A percentile compares a stretch with the other conserved stretches of the same genome.
Conservation (phyloP, 2,329 filamentous ascomycete species). For the Trichoderma sp. region DNA sequence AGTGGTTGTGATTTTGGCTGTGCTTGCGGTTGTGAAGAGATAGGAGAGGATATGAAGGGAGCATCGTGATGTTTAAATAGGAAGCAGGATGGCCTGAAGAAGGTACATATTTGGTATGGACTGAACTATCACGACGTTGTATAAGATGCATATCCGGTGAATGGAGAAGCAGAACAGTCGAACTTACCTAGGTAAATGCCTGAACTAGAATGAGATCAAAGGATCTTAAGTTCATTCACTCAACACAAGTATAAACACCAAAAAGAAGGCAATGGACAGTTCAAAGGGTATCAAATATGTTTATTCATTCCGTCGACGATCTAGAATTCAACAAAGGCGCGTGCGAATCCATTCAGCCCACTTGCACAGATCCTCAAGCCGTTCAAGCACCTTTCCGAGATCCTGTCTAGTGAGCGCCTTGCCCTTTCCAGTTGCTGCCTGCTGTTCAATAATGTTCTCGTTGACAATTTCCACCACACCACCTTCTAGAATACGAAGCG, state of each 20-base stretch:
- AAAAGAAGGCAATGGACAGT: not conserved
- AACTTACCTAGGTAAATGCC: not conserved
- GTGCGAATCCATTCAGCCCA: conserved; percentile 57
- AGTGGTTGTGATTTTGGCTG: not conserved
- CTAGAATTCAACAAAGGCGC: conserved; percentile 32
- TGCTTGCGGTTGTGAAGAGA: not conserved
- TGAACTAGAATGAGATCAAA: not conserved
- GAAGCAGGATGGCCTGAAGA: not conserved
- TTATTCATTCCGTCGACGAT: not conserved
- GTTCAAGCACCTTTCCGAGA: conserved; percentile 49
- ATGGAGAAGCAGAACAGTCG: not conserved
- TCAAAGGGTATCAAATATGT: conserved; percentile 19
- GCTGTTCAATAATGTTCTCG: conserved; percentile 50
- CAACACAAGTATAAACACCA: not conserved
- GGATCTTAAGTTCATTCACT: not conserved
- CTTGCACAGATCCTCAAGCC: conserved; percentile 53
- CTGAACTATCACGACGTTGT: not conserved
- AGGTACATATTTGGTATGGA: too few relatives aligned
- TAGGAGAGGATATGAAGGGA: not conserved
- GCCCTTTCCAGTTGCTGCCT: conserved; percentile 31
- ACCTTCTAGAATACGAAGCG: conserved; percentile 60
- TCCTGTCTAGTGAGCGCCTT: conserved; percentile 43
- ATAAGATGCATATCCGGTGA: not conserved
- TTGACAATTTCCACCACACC: conserved; percentile 59
- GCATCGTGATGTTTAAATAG: not conserved